phyloP scores from a whole-genome alignment of 139 green algal species.

The Picochlorum costavermella region DNA sequence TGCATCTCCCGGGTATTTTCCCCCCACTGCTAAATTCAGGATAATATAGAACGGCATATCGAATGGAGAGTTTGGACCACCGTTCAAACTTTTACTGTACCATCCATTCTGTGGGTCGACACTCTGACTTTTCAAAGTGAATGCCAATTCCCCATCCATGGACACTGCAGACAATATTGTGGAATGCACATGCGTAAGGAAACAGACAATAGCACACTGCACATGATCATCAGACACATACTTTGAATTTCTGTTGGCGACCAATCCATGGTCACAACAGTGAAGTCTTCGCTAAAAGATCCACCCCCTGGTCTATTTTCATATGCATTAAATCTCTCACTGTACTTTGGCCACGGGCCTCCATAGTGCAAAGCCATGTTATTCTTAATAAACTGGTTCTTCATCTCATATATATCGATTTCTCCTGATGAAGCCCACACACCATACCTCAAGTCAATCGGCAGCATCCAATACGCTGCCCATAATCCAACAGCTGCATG shows the following conservation, averaged over 20 bases:
- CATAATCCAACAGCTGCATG: slow-evolving; percentile 21
- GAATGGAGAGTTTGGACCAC: slow-evolving; percentile 8
- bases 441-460: slow-evolving; percentile 16
- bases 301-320: not conserved
- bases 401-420: slow-evolving; percentile 27
- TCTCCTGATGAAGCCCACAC: slow-evolving; percentile 25
- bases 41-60: slow-evolving; percentile 17
- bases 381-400: slow-evolving; percentile 15
- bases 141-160: not conserved
- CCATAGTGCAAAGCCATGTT: slow-evolving; percentile 23
- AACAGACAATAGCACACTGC: too few species aligned
- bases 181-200: too few species aligned
- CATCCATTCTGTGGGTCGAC: not conserved
- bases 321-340: slow-evolving; percentile 1
- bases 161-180: not conserved
- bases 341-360: slow-evolving; percentile 5
- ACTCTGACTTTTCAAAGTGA: slow-evolving; percentile 1
- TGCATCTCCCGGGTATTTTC: slow-evolving; percentile 6
- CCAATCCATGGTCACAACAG: slow-evolving; percentile 19
- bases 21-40: slow-evolving; percentile 12
- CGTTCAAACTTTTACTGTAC: slow-evolving; percentile 1
- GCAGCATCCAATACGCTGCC: slow-evolving; percentile 36
- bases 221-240: slow-evolving; percentile 6
- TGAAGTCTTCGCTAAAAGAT: slow-evolving; percentile 12
- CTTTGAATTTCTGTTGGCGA: slow-evolving; percentile 5